These are phyloP conservation scores for Tagetes erecta DNA, from an alignment of 129 eudicot genomes.

Conservation along the genomic window DNA sequence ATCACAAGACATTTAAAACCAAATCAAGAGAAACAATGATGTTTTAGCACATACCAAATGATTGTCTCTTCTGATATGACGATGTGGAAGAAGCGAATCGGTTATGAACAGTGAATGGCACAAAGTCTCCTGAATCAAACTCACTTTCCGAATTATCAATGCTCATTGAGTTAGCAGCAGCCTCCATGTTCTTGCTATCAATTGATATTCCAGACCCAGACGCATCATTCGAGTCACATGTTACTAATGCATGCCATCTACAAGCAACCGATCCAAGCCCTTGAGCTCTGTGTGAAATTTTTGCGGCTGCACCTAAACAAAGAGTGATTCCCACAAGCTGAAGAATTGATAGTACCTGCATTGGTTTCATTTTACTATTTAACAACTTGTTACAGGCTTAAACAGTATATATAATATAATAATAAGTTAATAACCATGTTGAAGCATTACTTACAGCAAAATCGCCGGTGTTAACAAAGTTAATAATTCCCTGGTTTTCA, in stretches of 20 bases:
- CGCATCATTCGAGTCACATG: constrained; percentile 46
- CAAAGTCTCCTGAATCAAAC: constrained; percentile 50
- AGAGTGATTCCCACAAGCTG: constrained; percentile 57
- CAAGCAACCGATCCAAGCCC: constrained; percentile 49
- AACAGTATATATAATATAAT: not conserved
- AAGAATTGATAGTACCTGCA: constrained; percentile 56
- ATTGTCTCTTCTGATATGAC: constrained; percentile 42
- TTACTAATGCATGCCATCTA: constrained; percentile 15
- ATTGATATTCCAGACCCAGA: constrained; percentile 36
- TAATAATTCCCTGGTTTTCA: constrained; percentile 46
- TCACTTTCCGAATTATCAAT: constrained; percentile 45
- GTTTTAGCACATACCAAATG: constrained; percentile 16
- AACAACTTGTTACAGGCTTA: not conserved
- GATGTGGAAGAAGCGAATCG: constrained; percentile 51
- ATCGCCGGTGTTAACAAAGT: constrained; percentile 60
- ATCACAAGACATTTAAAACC: not conserved
- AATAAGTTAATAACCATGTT: not conserved
- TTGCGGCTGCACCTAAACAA: constrained; percentile 69
- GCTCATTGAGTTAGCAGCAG: not conserved
- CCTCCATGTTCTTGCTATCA: constrained; percentile 8
- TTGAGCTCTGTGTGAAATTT: constrained; percentile 68
- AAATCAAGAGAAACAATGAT: not conserved
- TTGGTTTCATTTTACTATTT: constrained; percentile 4
- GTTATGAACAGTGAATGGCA: constrained; percentile 31
- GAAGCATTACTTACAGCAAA: constrained; percentile 50